These are phyloP conservation scores for Trichomonas gallinae DNA, from an alignment of 208 protist genomes.

Conservation along the genomic window DNA sequence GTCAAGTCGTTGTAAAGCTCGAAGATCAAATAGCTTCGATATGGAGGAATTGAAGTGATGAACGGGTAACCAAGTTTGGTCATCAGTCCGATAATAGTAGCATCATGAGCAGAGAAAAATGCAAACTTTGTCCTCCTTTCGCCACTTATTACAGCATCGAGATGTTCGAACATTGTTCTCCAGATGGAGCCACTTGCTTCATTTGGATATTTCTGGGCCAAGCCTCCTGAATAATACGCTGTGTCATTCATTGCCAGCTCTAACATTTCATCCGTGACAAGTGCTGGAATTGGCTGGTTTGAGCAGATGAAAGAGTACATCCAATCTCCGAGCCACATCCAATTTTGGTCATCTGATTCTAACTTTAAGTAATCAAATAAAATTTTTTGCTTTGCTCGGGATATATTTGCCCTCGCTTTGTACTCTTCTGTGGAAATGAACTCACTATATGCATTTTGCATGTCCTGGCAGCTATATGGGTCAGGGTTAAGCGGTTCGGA, in stretches of 20 bases:
- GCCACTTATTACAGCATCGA: not conserved
- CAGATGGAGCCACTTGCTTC: not conserved
- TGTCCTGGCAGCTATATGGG: not conserved
- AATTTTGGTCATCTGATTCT: not conserved
- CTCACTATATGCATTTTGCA: not conserved
- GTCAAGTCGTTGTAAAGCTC: not conserved
- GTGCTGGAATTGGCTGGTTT: not conserved
- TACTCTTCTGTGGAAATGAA: not conserved
- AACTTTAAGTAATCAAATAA: not conserved
- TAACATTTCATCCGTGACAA: not conserved
- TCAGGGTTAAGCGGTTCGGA: not conserved
- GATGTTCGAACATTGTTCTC: not conserved
- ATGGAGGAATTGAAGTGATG: not conserved
- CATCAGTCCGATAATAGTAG: not conserved
- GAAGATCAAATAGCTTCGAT: not conserved
- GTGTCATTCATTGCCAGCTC: not conserved
- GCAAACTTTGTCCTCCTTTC: not conserved
- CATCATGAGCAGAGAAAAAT: not conserved
- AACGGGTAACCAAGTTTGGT: not conserved
- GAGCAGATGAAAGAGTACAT: not conserved
- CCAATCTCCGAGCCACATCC: conserved; percentile 5
- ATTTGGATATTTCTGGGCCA: not conserved
- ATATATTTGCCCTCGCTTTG: not conserved
- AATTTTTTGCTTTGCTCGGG: not conserved
- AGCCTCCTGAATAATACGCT: not conserved